Conservation (phyloP, 129 eudicot species). For the Flaveria bidentis region DNA sequence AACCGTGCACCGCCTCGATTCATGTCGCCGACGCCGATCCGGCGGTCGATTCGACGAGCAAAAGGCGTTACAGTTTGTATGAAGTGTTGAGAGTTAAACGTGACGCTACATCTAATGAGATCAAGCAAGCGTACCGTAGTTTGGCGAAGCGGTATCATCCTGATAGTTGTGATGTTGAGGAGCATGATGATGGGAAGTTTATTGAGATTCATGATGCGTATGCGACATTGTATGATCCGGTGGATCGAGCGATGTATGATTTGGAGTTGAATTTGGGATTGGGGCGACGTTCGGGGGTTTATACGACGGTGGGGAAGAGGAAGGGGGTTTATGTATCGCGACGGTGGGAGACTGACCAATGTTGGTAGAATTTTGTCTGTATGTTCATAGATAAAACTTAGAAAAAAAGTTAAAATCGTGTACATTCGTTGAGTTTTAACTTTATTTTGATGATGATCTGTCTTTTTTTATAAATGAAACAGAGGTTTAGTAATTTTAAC, state of each 20-base stretch:
- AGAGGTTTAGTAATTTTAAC: no score
- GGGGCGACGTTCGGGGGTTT: no score
- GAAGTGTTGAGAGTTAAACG: conserved; percentile 60
- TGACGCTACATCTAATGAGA: conserved; percentile 65
- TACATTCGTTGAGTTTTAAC: not conserved
- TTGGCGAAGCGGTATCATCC: conserved; percentile 85
- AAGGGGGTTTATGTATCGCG: conserved; percentile 47
- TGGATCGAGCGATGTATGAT: conserved; percentile 67
- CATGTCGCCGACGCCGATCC: conserved; percentile 36
- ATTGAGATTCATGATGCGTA: conserved; percentile 70
- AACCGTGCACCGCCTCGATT: conserved; percentile 30
- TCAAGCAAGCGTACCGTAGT: conserved; percentile 71
- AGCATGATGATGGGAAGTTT: conserved; percentile 57
- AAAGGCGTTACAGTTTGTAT: conserved; percentile 39
- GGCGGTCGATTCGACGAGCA: not conserved
- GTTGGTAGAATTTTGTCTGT: conserved; percentile 54
- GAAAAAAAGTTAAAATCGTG: not conserved
- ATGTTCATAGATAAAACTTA: not conserved
- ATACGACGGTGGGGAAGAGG: conserved; percentile 15
- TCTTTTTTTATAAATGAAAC: no score
- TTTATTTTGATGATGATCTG: not conserved
- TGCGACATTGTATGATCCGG: conserved; percentile 69
- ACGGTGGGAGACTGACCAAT: conserved; percentile 94
- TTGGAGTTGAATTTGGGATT: conserved; percentile 16
- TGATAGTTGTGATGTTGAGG: conserved; percentile 46